These are phyloP conservation scores for Coemansia sp. DNA, from an alignment of 192 early-diverging fungal genomes.

Conservation along the genomic window DNA sequence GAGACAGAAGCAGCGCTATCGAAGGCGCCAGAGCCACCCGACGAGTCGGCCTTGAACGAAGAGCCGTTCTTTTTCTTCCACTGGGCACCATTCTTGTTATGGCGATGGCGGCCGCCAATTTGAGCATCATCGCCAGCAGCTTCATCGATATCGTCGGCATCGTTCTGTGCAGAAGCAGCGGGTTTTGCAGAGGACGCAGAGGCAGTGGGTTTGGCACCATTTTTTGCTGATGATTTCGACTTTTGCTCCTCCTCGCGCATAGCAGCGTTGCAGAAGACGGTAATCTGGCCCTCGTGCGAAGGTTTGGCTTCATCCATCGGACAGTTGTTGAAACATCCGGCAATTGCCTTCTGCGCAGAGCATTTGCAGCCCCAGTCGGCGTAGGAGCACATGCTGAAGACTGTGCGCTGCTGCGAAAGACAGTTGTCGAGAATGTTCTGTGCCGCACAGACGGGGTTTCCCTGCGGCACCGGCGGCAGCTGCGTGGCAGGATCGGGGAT, in stretches of 20 bases:
- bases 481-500: slow-evolving; percentile 1
- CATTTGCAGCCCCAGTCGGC: slow-evolving; percentile 57
- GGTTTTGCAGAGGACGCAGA: background rate
- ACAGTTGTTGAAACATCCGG: slow-evolving; percentile 51
- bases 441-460: slow-evolving; percentile 27
- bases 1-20: no score
- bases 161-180: background rate
- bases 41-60: background rate
- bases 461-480: background rate
- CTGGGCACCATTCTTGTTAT: background rate
- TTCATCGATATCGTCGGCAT: background rate
- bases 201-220: background rate
- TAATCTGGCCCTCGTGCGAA: slow-evolving; percentile 41
- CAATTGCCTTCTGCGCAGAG: slow-evolving; percentile 44
- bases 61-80: background rate
- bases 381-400: slow-evolving; percentile 42
- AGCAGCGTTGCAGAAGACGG: slow-evolving; percentile 43
- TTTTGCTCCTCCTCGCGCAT: slow-evolving; percentile 32
- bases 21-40: no score
- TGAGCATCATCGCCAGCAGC: background rate
- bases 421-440: slow-evolving; percentile 48
- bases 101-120: background rate
- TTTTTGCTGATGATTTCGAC: background rate
- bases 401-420: slow-evolving; percentile 21
- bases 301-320: slow-evolving; percentile 29